Evolutionary conservation across 768 basidiomycete species (phyloP).

Genomic region (Hygrophoropsis aurantiaca): DNA sequence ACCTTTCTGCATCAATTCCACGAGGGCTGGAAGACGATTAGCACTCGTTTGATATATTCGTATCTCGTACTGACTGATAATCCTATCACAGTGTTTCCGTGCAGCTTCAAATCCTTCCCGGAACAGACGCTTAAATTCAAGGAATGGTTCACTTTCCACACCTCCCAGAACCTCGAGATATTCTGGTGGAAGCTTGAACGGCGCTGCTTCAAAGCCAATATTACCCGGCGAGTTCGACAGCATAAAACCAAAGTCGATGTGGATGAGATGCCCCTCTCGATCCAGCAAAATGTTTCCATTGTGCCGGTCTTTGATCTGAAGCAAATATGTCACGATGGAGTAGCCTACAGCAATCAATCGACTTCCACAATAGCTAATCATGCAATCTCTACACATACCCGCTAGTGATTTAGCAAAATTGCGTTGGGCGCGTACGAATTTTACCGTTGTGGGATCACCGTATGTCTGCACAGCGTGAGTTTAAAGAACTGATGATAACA

Average conservation of each 20-base stretch:
- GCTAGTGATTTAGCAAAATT: slow-evolving; percentile 94
- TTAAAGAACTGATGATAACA: no score
- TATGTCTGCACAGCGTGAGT: slow-evolving; percentile 59
- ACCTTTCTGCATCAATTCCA: slow-evolving; percentile 99
- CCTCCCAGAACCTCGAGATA: slow-evolving; percentile 97
- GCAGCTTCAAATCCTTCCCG: slow-evolving; percentile 92
- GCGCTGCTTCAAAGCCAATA: slow-evolving; percentile 98
- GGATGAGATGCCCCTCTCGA: slow-evolving; percentile 90
- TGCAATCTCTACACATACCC: slow-evolving; percentile 39
- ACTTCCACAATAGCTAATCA: not conserved
- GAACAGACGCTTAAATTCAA: slow-evolving; percentile 85
- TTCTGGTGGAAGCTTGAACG: slow-evolving; percentile 93
- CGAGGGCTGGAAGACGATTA: slow-evolving; percentile 57
- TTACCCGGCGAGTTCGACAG: slow-evolving; percentile 96
- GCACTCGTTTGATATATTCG: slow-evolving; percentile 4
- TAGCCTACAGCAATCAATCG: slow-evolving; percentile 55
- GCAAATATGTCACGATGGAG: slow-evolving; percentile 91
- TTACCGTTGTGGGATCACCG: slow-evolving; percentile 83
- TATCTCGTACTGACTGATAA: slow-evolving; percentile 66
- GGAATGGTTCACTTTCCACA: slow-evolving; percentile 67
- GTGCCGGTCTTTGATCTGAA: slow-evolving; percentile 98
- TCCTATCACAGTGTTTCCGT: slow-evolving; percentile 93
- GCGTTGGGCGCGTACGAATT: slow-evolving; percentile 86
- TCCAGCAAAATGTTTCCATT: slow-evolving; percentile 98
- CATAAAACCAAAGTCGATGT: slow-evolving; percentile 99